A percentile compares a stretch with the other conserved stretches of the same genome.
phyloP scores from a whole-genome alignment of 2,329 filamentous ascomycete genomes.

The Periconia macrospinosa region DNA sequence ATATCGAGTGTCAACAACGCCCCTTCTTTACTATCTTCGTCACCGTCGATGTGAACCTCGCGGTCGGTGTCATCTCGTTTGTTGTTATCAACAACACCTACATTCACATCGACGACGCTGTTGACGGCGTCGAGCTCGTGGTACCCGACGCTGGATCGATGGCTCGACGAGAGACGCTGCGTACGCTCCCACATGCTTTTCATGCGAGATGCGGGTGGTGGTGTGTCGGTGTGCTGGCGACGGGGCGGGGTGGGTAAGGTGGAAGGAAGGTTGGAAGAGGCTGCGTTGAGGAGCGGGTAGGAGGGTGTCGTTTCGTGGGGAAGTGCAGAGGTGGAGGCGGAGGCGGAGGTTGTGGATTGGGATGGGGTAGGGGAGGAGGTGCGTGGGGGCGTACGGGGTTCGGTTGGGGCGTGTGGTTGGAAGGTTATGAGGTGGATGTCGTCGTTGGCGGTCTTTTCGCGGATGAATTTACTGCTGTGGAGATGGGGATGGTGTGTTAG shows the following conservation, averaged over 20 bases:
- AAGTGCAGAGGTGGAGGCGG: constrained; percentile 5
- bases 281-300: constrained; percentile 23
- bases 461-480: constrained; percentile 27
- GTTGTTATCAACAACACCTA: too few species aligned
- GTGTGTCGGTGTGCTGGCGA: constrained; percentile 17
- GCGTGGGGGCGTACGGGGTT: background rate
- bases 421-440: constrained; percentile 26
- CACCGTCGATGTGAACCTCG: background rate
- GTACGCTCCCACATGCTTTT: constrained; percentile 27
- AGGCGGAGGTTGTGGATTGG: constrained; percentile 10
- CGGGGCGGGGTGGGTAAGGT: constrained; percentile 23
- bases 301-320: constrained; percentile 14
- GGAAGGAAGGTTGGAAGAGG: constrained; percentile 23
- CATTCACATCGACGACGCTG: background rate
- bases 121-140: constrained; percentile 9
- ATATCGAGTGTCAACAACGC: constrained; percentile 19
- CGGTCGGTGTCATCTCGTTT: background rate
- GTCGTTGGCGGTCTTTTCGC: constrained; percentile 34
- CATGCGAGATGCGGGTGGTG: constrained; percentile 22
- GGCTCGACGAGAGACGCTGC: constrained; percentile 12
- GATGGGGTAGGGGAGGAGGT: constrained; percentile 1
- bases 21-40: constrained; percentile 1
- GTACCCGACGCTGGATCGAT: constrained; percentile 14
- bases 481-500: background rate
- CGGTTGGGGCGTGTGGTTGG: constrained; percentile 15